Base-by-base conservation (phyloP, 805 yeast species). In the Saitoella complicata region DNA sequence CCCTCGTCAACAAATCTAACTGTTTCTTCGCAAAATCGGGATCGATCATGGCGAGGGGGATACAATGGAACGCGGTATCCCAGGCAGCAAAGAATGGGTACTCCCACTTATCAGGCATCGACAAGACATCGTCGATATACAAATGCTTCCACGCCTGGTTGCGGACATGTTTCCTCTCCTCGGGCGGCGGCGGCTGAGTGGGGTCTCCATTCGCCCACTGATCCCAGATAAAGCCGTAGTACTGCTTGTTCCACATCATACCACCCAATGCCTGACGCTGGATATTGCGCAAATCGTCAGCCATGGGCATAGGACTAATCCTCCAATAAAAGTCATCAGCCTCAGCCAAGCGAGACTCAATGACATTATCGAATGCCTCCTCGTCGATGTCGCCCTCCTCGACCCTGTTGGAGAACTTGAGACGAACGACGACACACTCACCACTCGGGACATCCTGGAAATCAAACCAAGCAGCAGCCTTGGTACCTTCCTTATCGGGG, bases 261-360 rank as follows among this genome's bases (percentile, higher is more conserved):
- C 96, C 95, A 7, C 95, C 87, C 64, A 84, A 84, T 0, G 95
- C 94, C 65, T 86, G 96, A 57, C 95, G 73, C 66, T 86, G 95
- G 44, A 86, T 78, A 56, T 72, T 76, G 57, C 94, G 70, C 53
- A 86, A 68, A 48, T 80, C 81, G 48, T 81, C 86, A 30, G 82
- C 72, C 46, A 84, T 71, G 37, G 94, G 95, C 56, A 84, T 62
- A 5, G 95, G 95, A 8, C 87, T 73, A 37, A 86, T 72, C 58
- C 80, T 75, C 84, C 88, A 83, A 64, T 86, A 86, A 61, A 86
- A 86, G 43, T 85, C 87, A 55, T 87, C 95, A 8, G 95, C 95
- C 55, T 86, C 96, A 50, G 75, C 80, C 55, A 78, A 78, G 58
- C 95, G 76, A 40, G 73, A 68, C 31, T 73, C 76, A 54, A 87